Evolutionary conservation across 2,329 filamentous ascomycete genomes (phyloP).

Genomic region (Aureobasidium subglaciale): DNA sequence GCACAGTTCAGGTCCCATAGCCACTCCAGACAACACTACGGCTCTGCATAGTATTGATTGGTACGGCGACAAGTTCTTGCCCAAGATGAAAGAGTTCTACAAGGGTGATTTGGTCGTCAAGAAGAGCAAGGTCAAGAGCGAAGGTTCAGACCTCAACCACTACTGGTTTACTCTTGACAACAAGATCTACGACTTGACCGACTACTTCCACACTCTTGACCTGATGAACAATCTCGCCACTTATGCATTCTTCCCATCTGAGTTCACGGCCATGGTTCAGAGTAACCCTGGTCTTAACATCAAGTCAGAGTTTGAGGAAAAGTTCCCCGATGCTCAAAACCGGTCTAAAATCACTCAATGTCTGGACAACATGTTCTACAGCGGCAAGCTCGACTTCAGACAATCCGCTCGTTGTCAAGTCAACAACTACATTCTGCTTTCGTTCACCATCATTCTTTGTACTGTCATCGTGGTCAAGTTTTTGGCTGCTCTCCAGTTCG

Average conservation of each 20-base stretch:
- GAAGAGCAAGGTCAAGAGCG: constrained; percentile 48
- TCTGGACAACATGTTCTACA: constrained; percentile 74
- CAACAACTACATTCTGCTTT: constrained; percentile 85
- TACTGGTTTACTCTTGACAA: constrained; percentile 74
- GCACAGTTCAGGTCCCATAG: constrained; percentile 63
- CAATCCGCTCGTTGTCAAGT: constrained; percentile 67
- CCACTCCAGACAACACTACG: constrained; percentile 49
- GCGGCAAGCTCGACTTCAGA: constrained; percentile 80
- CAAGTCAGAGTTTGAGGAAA: constrained; percentile 54
- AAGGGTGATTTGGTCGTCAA: constrained; percentile 79
- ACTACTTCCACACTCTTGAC: constrained; percentile 77
- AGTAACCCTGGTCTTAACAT: constrained; percentile 76
- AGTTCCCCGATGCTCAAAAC: constrained; percentile 24
- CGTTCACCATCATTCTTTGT: constrained; percentile 79
- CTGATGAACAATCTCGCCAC: constrained; percentile 42
- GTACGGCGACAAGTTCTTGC: constrained; percentile 70
- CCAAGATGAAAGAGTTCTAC: constrained; percentile 76
- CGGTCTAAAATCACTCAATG: constrained; percentile 63
- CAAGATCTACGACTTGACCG: constrained; percentile 78
- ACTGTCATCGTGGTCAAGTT: constrained; percentile 81
- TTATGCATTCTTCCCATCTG: constrained; percentile 66
- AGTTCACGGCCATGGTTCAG: constrained; percentile 61
- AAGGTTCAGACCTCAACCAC: constrained; percentile 62
- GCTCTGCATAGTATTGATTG: constrained; percentile 59
- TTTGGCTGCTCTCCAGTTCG: constrained; percentile 84